Evolutionary conservation across 2,329 filamentous ascomycete species (phyloP).

Genomic region (Colletotrichum liaoningense): DNA sequence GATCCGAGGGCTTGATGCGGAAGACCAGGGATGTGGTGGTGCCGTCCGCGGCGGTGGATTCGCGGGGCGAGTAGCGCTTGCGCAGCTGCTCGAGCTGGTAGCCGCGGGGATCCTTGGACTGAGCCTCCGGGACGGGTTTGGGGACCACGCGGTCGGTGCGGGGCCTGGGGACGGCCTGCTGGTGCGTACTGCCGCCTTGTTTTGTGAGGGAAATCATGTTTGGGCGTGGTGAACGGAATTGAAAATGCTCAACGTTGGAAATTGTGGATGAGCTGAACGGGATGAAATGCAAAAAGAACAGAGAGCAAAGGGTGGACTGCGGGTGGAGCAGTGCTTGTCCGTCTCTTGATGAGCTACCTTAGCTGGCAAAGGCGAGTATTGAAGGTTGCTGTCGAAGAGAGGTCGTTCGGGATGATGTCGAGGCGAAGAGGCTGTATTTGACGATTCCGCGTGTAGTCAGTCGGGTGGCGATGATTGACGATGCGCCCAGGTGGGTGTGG

Average conservation of each 20-base stretch:
- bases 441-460: constrained; percentile 1
- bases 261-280: constrained; percentile 36
- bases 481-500: not conserved
- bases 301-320: not conserved
- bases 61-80: constrained; percentile 69
- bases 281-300: constrained; percentile 16
- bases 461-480: constrained; percentile 4
- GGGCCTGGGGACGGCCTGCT: constrained; percentile 60
- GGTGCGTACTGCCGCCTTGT: constrained; percentile 46
- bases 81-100: constrained; percentile 82
- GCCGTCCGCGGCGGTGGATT: constrained; percentile 56
- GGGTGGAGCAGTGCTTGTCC: constrained; percentile 22
- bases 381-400: constrained; percentile 1
- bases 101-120: constrained; percentile 74
- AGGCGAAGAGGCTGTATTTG: constrained; percentile 10
- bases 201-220: constrained; percentile 53
- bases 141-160: constrained; percentile 64
- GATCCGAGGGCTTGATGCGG: constrained; percentile 78
- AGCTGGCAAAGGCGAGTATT: constrained; percentile 3
- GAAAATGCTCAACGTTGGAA: constrained; percentile 21
- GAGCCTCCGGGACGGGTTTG: constrained; percentile 74
- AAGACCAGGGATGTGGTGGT: constrained; percentile 69
- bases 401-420: not conserved
- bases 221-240: constrained; percentile 6
- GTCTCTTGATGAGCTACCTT: constrained; percentile 4